Evolutionary conservation across 23 red algal genomes (phyloP), one percentile per base, ranked within the genome.

Genomic region (Gracilaria caudata): DNA sequence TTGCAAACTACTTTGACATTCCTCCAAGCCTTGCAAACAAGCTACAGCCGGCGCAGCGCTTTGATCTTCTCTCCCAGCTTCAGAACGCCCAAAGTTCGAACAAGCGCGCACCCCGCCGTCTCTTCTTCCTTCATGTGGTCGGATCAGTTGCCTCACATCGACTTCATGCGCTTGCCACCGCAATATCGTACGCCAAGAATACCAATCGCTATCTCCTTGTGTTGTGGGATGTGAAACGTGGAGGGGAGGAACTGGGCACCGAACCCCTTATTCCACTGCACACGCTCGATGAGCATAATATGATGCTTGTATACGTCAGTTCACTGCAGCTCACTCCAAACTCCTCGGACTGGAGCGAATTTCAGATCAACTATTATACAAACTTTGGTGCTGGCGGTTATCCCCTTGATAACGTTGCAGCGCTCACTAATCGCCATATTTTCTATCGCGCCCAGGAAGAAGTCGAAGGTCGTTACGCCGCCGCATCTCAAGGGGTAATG

Each of bases 321-420:
- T 73, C 58, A 21, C 32, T 91, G 32, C 71, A 54, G 46, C 85
- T 89, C 32, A 79, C 63, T 4, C 85, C 85, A 28, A 79, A 79
- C 34, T 26, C 68, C 19, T 53, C 78, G 2, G 57, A 73, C 34
- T 91, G 87, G 87, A 82, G 65, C 26, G 87, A 82, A 35, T 82
- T 82, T 58, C 51, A 74, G 26, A 82, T 91, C 64, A 89, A 89
- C 55, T 89, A 89, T 55, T 79, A 79, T 37, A 82, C 78, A n/a
- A 82, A 75, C 39, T 57, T 41, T 30, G 76, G 77, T 34, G 25
- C 46, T 32, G 87, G 87, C 12, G 78, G 61, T 2, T 60, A 73
- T 73, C 63, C 77, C 26, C 65, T 91, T 4, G 87, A 91, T 56
- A 77, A 76, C 44, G 87, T 82, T 12, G 77, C 87, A 0, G 78